A percentile compares a stretch with the other conserved stretches of the same genome.
Conservation (phyloP, 495 filamentous ascomycete species). For the Penicillium flavigenum region DNA sequence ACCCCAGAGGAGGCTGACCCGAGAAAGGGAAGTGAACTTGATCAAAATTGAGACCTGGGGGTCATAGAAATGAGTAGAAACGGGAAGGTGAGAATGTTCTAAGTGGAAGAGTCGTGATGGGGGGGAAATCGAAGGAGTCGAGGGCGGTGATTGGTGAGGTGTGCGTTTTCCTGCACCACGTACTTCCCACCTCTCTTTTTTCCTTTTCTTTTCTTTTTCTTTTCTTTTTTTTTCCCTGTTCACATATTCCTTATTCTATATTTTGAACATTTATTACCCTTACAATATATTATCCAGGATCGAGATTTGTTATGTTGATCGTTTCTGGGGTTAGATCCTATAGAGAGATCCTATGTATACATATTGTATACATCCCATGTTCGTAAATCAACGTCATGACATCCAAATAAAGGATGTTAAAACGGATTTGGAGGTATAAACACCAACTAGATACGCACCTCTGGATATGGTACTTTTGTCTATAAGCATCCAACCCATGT, state of each 20-base stretch:
- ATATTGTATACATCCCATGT: too few species aligned
- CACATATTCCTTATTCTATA: too few species aligned
- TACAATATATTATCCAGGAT: too few species aligned
- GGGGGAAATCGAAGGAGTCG: constrained; percentile 18
- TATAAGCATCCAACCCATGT: too few species aligned
- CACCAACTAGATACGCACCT: too few species aligned
- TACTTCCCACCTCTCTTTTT: constrained; percentile 9
- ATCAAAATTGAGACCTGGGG: constrained; percentile 1
- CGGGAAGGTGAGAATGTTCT: background rate
- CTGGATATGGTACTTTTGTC: background rate
- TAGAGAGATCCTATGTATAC: too few species aligned
- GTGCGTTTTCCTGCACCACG: constrained; percentile 12
- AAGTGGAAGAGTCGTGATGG: constrained; percentile 15
- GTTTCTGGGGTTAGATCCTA: too few species aligned
- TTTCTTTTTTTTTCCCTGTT: too few species aligned
- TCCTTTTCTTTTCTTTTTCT: background rate
- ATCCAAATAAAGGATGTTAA: background rate
- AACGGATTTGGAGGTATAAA: background rate
- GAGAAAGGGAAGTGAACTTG: constrained; percentile 8
- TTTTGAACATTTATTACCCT: background rate
- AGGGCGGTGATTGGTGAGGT: constrained; percentile 25
- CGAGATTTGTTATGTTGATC: too few species aligned
- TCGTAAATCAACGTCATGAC: background rate
- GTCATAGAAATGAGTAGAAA: background rate
- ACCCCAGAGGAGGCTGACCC: constrained; percentile 32